Base-by-base conservation (phyloP, 75 land plant species). In the Sequoiadendron giganteum region DNA sequence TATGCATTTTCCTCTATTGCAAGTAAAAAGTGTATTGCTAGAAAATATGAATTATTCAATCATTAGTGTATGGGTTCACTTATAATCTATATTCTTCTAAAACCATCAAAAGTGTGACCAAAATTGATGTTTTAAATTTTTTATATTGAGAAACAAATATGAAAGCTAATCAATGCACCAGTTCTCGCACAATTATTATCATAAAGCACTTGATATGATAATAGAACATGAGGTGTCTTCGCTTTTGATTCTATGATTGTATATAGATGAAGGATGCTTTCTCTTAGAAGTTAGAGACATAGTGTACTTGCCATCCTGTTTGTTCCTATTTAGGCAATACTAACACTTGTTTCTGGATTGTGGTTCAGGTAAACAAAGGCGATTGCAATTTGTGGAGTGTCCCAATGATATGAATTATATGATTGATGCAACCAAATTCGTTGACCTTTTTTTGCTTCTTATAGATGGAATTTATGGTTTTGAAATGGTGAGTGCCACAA, bases 401-500 rank as follows among this genome's bases (percentile, higher is more conserved):
- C 94, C 97, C 73, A 98, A 97, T 90, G 99, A 98, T 89, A 92
- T 98, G 73, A 98, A 98, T 92, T 95, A 95, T 13, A 98, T 98
- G 99, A 94, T 98, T 87, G 99, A 98, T 91, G 94, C 94, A 77
- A 97, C 99, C 84, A 98, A 98, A 89, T 91, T 91, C 95, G 99
- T 96, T 75, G 97, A 98, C 90, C 85, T 98, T 38, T 96, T 94
- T 7, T 88, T 98, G 88, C 93, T 98, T 48, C 99, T 98, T 34
- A 93, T 96, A 76, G 99, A 97, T 93, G 99, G 97, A 83, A 97
- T 97, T 90, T 98, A 94, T 91, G 99, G 99, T 11, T 98, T 98
- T 92, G 99, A 98, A 90, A 98, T 98, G 99, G 99, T 98, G 88
- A 88, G 97, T 82, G 15, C 39, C 16, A 72, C 75, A 72, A 16